A percentile compares a stretch with the other conserved stretches of the same genome.
Conservation (phyloP, 148 eudicot species). For the Dysphania ambrosioides region DNA sequence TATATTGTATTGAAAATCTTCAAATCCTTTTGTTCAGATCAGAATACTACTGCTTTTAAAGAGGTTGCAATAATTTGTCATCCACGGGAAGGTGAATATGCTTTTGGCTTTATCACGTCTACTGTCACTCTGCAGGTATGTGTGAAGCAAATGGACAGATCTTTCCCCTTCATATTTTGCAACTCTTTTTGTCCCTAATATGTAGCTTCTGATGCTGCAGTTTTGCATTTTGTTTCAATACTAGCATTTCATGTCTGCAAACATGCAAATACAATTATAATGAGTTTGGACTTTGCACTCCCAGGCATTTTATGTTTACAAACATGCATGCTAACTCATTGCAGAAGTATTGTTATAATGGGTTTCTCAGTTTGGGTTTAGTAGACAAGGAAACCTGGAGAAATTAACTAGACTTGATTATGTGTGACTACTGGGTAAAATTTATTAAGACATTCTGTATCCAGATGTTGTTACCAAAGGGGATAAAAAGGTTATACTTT, state of each 20-base stretch:
- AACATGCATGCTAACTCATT: not conserved
- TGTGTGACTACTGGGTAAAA: too few species aligned
- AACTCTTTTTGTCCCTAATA: not conserved
- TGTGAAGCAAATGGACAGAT: slow-evolving; percentile 7
- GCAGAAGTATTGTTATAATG: not conserved
- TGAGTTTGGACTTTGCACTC: not conserved
- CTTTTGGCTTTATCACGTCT: slow-evolving; percentile 85
- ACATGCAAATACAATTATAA: not conserved
- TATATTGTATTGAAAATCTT: not conserved
- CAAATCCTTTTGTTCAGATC: slow-evolving; percentile 43
- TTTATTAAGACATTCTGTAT: too few species aligned
- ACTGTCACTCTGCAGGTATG: slow-evolving; percentile 67
- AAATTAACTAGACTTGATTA: too few species aligned
- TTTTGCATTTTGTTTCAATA: not conserved
- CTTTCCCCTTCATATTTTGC: not conserved
- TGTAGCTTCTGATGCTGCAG: not conserved
- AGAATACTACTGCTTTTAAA: slow-evolving; percentile 88
- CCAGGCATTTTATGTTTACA: not conserved
- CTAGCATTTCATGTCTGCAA: not conserved
- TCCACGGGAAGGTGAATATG: slow-evolving; percentile 94
- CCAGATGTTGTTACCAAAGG: too few species aligned
- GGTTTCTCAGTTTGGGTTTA: too few species aligned
- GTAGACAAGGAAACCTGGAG: too few species aligned
- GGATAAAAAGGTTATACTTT: too few species aligned
- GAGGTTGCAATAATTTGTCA: slow-evolving; percentile 93